Conservation (phyloP, 345 rosid species). For the Eucalyptus urophylla region DNA sequence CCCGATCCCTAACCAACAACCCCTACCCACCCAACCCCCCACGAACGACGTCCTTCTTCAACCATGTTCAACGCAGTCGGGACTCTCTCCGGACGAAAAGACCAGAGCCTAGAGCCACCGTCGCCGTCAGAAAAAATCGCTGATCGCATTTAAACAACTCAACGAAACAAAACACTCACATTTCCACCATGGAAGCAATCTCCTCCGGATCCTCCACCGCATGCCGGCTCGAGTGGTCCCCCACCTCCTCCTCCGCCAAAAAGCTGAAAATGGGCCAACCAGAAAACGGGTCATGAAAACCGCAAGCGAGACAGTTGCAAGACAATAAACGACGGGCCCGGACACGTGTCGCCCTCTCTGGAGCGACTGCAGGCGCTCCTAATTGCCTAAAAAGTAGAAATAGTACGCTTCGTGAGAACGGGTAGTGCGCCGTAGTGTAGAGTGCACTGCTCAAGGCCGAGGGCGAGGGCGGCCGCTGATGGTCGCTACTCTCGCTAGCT, state of each 20-base stretch:
- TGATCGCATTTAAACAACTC: background rate
- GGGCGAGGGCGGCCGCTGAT: background rate
- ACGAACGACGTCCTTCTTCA: background rate
- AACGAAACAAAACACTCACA: background rate
- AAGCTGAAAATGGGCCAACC: background rate
- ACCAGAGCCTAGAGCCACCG: background rate
- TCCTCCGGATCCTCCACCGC: slow-evolving; percentile 10
- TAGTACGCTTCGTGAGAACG: background rate
- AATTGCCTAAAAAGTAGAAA: background rate
- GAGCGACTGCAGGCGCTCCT: background rate
- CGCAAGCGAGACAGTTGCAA: background rate
- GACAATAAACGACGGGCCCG: background rate
- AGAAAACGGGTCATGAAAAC: background rate
- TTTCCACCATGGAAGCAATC: slow-evolving; percentile 6
- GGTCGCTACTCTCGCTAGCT: background rate
- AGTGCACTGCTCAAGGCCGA: background rate
- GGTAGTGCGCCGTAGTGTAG: background rate
- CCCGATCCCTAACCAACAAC: background rate
- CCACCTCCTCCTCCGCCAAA: background rate
- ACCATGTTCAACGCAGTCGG: background rate
- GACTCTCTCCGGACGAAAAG: background rate
- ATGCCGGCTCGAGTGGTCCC: background rate
- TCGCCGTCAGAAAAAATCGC: background rate
- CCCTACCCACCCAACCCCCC: background rate
- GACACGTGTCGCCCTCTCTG: background rate